These are phyloP conservation scores for Lipomyces anomalus DNA, from an alignment of 805 yeast species.

Conservation along the genomic window DNA sequence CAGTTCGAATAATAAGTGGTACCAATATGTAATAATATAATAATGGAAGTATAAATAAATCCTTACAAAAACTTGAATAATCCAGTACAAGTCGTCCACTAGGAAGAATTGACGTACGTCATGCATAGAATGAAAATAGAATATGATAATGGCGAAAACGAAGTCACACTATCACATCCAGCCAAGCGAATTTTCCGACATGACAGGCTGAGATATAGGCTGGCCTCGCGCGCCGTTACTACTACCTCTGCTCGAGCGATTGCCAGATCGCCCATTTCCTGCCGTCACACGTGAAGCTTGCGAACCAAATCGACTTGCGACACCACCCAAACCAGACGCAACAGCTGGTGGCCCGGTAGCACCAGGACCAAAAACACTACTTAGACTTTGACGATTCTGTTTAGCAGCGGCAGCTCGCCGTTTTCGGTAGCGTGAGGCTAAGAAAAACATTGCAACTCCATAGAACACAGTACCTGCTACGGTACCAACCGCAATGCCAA, in stretches of 20 bases:
- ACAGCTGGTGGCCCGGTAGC: too few species aligned
- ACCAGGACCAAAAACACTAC: too few species aligned
- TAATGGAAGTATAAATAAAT: background rate
- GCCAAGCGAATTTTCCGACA: constrained; percentile 39
- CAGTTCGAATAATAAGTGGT: too few species aligned
- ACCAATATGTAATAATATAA: too few species aligned
- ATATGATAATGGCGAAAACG: background rate
- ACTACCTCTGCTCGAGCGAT: constrained; percentile 15
- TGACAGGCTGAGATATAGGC: constrained; percentile 36
- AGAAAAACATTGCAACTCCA: constrained; percentile 52
- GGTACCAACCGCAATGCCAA: constrained; percentile 80
- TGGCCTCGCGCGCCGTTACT: constrained; percentile 26
- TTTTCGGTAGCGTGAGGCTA: constrained; percentile 45
- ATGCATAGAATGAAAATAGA: background rate
- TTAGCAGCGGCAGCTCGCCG: constrained; percentile 17
- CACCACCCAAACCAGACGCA: too few species aligned
- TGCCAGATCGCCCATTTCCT: too few species aligned
- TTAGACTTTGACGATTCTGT: too few species aligned
- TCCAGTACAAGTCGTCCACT: too few species aligned
- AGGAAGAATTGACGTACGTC: too few species aligned
- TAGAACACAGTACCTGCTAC: constrained; percentile 69
- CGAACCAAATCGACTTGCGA: too few species aligned
- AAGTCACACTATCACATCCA: constrained; percentile 31
- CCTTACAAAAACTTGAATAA: too few species aligned
- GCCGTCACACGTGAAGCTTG: too few species aligned